phyloP scores from a whole-genome alignment of 305 asterid genomes.

The Fraxinus platypoda region DNA sequence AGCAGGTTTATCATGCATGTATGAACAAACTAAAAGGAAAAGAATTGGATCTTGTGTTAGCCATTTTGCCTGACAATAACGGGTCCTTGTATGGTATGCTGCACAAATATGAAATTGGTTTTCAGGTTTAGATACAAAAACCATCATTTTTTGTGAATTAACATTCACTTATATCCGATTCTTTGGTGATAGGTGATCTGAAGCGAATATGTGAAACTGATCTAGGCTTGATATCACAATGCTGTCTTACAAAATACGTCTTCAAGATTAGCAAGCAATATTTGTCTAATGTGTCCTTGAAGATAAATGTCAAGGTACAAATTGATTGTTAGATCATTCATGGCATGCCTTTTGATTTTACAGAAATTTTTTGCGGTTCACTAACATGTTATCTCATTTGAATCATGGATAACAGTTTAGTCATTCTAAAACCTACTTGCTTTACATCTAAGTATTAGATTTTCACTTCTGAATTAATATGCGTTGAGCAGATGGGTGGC shows the following conservation, averaged over 20 bases:
- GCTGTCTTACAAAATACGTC: constrained; percentile 94
- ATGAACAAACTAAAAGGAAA: constrained; percentile 82
- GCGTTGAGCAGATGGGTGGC: constrained; percentile 84
- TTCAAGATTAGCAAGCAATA: constrained; percentile 96
- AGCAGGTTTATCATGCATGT: constrained; percentile 80
- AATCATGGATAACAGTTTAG: neutral
- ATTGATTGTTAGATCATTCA: neutral
- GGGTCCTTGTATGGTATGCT: constrained; percentile 86
- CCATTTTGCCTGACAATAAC: constrained; percentile 89
- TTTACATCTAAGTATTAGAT: neutral
- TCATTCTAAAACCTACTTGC: neutral
- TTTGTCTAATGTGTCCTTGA: constrained; percentile 97
- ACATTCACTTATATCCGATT: neutral
- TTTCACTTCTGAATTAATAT: neutral
- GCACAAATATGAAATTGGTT: neutral
- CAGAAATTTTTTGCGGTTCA: neutral
- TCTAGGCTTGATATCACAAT: constrained; percentile 93
- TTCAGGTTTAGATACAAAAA: neutral
- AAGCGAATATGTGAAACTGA: constrained; percentile 98
- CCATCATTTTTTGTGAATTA: neutral
- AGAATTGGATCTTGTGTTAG: constrained; percentile 88
- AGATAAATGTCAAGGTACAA: constrained; percentile 88
- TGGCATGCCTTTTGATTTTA: neutral
- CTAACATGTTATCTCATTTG: neutral
- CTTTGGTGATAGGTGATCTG: constrained; percentile 61